phyloP scores from a whole-genome alignment of 768 basidiomycete species.

The Lentinus tigrinus region DNA sequence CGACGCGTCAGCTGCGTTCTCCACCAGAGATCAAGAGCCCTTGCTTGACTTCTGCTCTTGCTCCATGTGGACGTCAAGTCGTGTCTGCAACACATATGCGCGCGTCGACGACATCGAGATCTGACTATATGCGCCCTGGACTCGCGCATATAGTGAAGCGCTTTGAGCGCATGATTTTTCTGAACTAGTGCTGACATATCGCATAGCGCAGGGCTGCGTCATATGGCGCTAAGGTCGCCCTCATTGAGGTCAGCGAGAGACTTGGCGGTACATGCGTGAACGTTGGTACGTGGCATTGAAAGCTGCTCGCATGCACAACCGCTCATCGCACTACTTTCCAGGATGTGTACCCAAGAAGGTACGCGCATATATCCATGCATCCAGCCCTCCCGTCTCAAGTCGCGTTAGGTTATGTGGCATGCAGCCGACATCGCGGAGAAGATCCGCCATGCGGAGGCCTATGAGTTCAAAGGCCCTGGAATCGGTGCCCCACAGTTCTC shows the following conservation, averaged over 20 bases:
- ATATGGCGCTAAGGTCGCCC: conserved; percentile 91
- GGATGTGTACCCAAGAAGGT: conserved; percentile 99
- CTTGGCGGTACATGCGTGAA: conserved; percentile 98
- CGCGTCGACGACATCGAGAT: too few relatives aligned
- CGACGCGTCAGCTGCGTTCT: too few relatives aligned
- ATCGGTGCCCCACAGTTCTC: conserved; percentile 64
- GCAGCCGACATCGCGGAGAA: conserved; percentile 89
- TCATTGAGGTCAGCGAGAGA: conserved; percentile 72
- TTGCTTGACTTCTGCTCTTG: too few relatives aligned
- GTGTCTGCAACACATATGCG: too few relatives aligned
- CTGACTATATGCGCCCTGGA: too few relatives aligned
- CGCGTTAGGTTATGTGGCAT: conserved; percentile 91
- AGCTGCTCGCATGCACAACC: background rate
- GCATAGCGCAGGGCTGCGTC: conserved; percentile 84
- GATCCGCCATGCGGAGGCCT: conserved; percentile 72
- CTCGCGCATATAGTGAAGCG: too few relatives aligned
- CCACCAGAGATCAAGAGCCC: too few relatives aligned
- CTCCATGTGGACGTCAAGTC: too few relatives aligned
- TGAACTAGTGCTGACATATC: conserved; percentile 2
- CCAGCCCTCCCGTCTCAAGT: background rate
- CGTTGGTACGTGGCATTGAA: conserved; percentile 57
- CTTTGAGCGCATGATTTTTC: too few relatives aligned
- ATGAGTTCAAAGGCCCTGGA: conserved; percentile 63
- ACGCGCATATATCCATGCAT: conserved; percentile 10
- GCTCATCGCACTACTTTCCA: conserved; percentile 24